Evolutionary conservation across 306 rosid species (phyloP).

Genomic region (Inga leiocalycina): DNA sequence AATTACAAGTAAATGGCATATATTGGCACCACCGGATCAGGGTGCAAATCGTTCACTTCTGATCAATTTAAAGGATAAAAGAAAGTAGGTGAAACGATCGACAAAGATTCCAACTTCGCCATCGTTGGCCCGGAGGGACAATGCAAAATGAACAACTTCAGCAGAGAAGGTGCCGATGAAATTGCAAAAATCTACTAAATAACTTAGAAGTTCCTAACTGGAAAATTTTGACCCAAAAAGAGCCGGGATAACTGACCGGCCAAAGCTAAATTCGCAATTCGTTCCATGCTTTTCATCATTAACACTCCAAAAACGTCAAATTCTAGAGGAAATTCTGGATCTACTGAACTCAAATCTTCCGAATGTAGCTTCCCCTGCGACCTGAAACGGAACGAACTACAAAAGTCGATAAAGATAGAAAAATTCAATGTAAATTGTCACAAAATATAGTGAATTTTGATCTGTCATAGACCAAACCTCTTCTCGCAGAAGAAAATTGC

Average conservation of each 20-base stretch:
- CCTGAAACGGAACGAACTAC: constrained; percentile 28
- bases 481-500: constrained; percentile 20
- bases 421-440: not conserved
- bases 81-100: not conserved
- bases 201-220: not conserved
- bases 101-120: not conserved
- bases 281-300: constrained; percentile 78
- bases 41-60: not conserved
- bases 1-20: not conserved
- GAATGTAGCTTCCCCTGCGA: constrained; percentile 53
- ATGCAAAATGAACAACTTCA: not conserved
- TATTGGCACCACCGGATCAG: not conserved
- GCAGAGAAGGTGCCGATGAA: not conserved
- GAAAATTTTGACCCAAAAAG: not conserved
- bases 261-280: constrained; percentile 85
- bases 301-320: constrained; percentile 17
- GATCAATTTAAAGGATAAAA: not conserved
- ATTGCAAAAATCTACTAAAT: not conserved
- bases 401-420: constrained; percentile 17
- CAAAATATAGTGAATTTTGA: not conserved
- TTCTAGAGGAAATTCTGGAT: constrained; percentile 38
- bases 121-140: not conserved
- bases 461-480: constrained; percentile 30
- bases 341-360: constrained; percentile 35
- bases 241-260: constrained; percentile 56